These are phyloP conservation scores for Candida chauliodis DNA, from an alignment of 805 yeast species.

Conservation along the genomic window DNA sequence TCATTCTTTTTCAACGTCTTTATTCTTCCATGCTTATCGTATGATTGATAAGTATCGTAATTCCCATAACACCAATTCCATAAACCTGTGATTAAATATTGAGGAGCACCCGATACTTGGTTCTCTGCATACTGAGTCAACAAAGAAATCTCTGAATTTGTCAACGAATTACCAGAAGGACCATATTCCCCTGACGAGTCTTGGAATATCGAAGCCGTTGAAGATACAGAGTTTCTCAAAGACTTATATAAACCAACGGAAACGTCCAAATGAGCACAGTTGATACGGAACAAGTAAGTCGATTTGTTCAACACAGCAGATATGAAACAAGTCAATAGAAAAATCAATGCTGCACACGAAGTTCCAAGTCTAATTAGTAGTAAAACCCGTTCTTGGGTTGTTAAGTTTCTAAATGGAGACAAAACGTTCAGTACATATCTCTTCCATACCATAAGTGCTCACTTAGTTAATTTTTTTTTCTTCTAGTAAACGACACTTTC, in stretches of 20 bases:
- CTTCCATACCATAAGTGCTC: background rate
- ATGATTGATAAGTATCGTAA: constrained; percentile 22
- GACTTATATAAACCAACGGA: constrained; percentile 50
- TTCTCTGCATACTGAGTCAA: constrained; percentile 43
- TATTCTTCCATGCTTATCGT: constrained; percentile 13
- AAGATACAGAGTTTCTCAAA: constrained; percentile 32
- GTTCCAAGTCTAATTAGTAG: constrained; percentile 22
- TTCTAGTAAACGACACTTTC: no score
- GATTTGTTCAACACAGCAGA: constrained; percentile 21
- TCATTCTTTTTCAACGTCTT: constrained; percentile 14
- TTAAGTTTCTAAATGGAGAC: constrained; percentile 19
- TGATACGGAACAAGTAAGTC: constrained; percentile 34
- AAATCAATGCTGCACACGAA: constrained; percentile 15
- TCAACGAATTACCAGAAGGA: constrained; percentile 25
- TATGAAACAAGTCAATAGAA: constrained; percentile 20
- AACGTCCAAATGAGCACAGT: constrained; percentile 51
- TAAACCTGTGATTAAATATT: constrained; percentile 38
- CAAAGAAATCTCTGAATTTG: constrained; percentile 47
- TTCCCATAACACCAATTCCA: constrained; percentile 46
- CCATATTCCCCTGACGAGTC: constrained; percentile 2
- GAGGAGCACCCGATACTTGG: constrained; percentile 48
- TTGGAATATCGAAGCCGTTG: constrained; percentile 16
- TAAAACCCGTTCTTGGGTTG: constrained; percentile 21
- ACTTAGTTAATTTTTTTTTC: background rate
- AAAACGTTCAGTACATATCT: background rate